These are phyloP conservation scores for Nannizziopsis arthrosporioides DNA, from an alignment of 2,329 filamentous ascomycete genomes.

Conservation along the genomic window DNA sequence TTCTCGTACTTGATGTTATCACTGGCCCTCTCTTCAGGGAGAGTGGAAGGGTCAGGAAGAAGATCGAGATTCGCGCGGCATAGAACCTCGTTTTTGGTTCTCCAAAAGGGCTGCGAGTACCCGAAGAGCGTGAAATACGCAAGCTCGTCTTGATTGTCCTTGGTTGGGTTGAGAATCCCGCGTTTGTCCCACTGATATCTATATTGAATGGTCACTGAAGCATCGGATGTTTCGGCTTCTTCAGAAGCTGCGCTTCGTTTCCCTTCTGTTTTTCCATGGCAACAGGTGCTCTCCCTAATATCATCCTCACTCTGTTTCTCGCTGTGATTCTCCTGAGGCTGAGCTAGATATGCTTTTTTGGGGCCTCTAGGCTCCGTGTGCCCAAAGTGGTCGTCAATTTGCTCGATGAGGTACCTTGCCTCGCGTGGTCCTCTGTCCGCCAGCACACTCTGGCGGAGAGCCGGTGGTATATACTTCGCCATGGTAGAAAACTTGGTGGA, in stretches of 20 bases:
- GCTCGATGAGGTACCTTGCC: not conserved
- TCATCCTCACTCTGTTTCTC: too few species aligned
- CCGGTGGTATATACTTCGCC: constrained; percentile 10
- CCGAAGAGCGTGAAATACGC: constrained; percentile 10
- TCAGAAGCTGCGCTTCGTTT: too few species aligned
- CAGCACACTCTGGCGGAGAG: not conserved
- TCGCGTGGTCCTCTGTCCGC: too few species aligned
- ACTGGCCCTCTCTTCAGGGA: not conserved
- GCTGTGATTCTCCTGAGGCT: too few species aligned
- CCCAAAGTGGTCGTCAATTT: constrained; percentile 6
- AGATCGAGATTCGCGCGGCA: constrained; percentile 10
- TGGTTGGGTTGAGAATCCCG: constrained; percentile 5
- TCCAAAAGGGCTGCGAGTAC: constrained; percentile 9
- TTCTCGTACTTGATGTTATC: not conserved
- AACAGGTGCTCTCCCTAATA: too few species aligned
- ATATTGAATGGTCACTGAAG: not conserved
- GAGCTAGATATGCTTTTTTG: not conserved
- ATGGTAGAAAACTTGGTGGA: not conserved
- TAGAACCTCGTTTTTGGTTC: constrained; percentile 9
- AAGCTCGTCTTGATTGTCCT: not conserved
- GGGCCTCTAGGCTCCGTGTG: not conserved
- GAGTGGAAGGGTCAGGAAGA: not conserved
- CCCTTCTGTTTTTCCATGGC: too few species aligned
- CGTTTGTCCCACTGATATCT: not conserved
- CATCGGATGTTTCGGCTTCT: not conserved